These are phyloP conservation scores for Lactifluus hygrophoroides DNA, from an alignment of 768 basidiomycete species.

Conservation along the genomic window DNA sequence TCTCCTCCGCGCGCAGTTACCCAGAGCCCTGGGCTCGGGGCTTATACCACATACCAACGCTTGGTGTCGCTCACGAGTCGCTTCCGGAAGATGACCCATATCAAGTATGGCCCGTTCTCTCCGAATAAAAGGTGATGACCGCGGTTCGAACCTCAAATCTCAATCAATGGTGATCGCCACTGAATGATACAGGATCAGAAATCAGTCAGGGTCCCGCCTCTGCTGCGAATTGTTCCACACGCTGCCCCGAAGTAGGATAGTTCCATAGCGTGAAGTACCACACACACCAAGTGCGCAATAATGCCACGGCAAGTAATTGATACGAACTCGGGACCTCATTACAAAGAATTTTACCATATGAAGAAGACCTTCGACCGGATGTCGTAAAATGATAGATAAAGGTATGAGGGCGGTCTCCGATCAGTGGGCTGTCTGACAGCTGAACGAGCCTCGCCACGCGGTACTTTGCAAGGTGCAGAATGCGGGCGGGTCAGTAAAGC, in stretches of 20 bases:
- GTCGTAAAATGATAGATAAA: background rate
- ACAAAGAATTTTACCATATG: background rate
- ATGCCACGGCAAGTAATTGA: background rate
- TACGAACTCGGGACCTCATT: background rate
- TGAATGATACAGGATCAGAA: too few relatives aligned
- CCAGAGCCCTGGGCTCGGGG: background rate
- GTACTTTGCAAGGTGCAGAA: constrained; percentile 17
- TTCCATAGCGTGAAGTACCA: background rate
- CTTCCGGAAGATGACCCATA: too few relatives aligned
- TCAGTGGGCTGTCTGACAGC: constrained; percentile 42
- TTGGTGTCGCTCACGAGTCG: too few relatives aligned
- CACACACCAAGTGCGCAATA: background rate
- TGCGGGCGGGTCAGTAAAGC: constrained; percentile 44
- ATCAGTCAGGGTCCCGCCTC: background rate
- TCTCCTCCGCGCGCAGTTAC: too few relatives aligned
- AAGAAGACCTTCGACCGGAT: background rate
- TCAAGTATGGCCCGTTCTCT: too few relatives aligned
- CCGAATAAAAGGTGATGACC: background rate
- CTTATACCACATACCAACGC: background rate
- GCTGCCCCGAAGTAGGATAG: background rate
- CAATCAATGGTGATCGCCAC: too few relatives aligned
- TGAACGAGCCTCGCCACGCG: constrained; percentile 55
- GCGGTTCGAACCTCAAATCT: background rate
- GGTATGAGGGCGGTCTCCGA: background rate
- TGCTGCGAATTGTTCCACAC: background rate